Evolutionary conservation across 306 rosid genomes (phyloP), one percentile per base, ranked within the genome.

Genomic region (Carpinus fangiana): DNA sequence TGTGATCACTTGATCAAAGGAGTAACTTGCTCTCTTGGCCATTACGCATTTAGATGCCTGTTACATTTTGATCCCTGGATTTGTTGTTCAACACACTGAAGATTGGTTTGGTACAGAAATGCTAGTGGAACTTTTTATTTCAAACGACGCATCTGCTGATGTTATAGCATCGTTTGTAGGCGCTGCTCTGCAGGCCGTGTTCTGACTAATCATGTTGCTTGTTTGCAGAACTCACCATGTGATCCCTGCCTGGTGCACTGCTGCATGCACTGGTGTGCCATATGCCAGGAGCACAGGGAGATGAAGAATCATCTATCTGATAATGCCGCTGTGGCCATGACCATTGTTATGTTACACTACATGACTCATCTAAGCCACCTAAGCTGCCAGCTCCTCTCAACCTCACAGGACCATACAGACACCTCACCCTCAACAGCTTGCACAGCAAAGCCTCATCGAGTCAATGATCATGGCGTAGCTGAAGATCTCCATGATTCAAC

Each of bases 191-290:
- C 12, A 20, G 56, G 14, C 56, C 11, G 5, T 41, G 47, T 79
- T 20, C 48, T 76, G 67, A 66, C 59, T 23, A 16, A 20, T 55
- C 72, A 17, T 76, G 31, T 47, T 77, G 38, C 51, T 64, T 76
- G 14, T 21, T 51, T 79, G 67, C 82, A 88, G 90, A 82, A 86
- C 79, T 86, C 90, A 51, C 92, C 88, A 9, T 88, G 88, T 82
- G 92, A 88, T 70, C 90, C 90, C 31, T 88, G 92, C 87, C 67
- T 88, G 77, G 92, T 88, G 85, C 89, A 84, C 74, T 88, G 88
- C 76, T 79, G 86, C 80, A 11, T 88, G 83, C 89, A 88, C 73
- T 86, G 85, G 90, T 88, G 90, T 74, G 88, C 88, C 62, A 51
- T 88, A 65, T 88, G 92, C 75, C 90, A 88, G 62, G 92, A 88